Percentiles rank a stretch among this genome's conserved stretches.
Evolutionary conservation across 1,284 basidiomycete species (phyloP).

Genomic region (Schizophyllum commune): DNA sequence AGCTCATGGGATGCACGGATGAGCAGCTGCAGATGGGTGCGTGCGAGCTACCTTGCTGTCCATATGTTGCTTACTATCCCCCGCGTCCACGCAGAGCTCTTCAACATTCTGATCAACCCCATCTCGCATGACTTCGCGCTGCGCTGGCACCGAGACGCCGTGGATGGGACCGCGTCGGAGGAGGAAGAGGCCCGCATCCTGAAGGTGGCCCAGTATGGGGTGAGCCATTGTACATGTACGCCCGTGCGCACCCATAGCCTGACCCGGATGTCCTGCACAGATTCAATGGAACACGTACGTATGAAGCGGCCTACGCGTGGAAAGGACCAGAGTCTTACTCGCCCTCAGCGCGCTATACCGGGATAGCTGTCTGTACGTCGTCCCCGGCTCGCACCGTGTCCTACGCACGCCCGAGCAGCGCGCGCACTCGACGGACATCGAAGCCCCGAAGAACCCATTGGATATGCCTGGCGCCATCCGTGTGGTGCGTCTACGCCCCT

Average conservation of each 20-base stretch:
- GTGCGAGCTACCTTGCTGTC: constrained; percentile 13
- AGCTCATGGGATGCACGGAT: constrained; percentile 49
- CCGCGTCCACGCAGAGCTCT: constrained; percentile 45
- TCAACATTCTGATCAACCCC: constrained; percentile 77
- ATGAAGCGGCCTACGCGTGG: too few species aligned
- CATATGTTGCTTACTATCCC: not conserved
- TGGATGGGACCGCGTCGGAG: constrained; percentile 51
- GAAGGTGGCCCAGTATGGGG: constrained; percentile 57
- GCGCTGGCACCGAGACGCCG: constrained; percentile 80
- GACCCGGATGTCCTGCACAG: too few species aligned
- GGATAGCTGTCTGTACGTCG: constrained; percentile 69
- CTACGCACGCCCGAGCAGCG: constrained; percentile 59
- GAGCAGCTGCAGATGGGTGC: constrained; percentile 67
- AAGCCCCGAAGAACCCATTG: constrained; percentile 49
- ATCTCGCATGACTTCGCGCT: constrained; percentile 61
- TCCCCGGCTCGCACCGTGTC: constrained; percentile 60
- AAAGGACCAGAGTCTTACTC: too few species aligned
- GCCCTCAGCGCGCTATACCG: constrained; percentile 56
- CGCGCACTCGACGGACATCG: constrained; percentile 43
- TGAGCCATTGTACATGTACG: too few species aligned
- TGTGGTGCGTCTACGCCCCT: constrained; percentile 31
- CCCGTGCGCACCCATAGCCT: too few species aligned
- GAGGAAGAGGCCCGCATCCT: constrained; percentile 61
- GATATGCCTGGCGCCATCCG: constrained; percentile 64
- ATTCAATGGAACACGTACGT: constrained; percentile 79